A percentile compares a stretch with the other conserved stretches of the same genome.
phyloP scores from a whole-genome alignment of 1,139 yeast species.

The Chernovozyma sophiae-reginae region DNA sequence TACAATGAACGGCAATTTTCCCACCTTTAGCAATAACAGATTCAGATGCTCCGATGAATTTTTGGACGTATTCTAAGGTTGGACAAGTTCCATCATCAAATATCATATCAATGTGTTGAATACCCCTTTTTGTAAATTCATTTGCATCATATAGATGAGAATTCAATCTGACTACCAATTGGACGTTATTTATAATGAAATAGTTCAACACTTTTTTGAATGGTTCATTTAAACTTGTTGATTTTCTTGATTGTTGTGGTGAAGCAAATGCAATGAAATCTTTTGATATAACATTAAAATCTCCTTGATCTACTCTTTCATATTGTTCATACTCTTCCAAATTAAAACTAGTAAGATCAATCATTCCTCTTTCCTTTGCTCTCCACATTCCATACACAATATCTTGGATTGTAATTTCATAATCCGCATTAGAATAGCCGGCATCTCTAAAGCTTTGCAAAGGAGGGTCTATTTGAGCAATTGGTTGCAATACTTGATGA shows the following conservation, averaged over 20 bases:
- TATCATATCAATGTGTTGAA: constrained; percentile 89
- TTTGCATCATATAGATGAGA: constrained; percentile 82
- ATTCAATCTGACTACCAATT: constrained; percentile 85
- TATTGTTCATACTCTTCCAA: constrained; percentile 91
- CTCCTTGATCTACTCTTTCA: constrained; percentile 96
- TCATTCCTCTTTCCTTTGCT: constrained; percentile 89
- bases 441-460: constrained; percentile 95
- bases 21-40: constrained; percentile 81
- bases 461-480: constrained; percentile 90
- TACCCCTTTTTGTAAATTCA: constrained; percentile 79
- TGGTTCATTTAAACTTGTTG: constrained; percentile 51
- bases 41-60: constrained; percentile 93
- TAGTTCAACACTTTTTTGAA: constrained; percentile 77
- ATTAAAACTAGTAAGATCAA: constrained; percentile 84
- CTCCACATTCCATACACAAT: constrained; percentile 96
- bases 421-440: constrained; percentile 93
- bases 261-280: constrained; percentile 98
- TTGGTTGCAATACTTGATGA: constrained; percentile 92
- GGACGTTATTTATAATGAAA: constrained; percentile 69
- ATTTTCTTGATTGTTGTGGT: constrained; percentile 63
- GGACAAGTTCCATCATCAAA: constrained; percentile 99
- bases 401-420: constrained; percentile 89
- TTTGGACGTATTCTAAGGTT: constrained; percentile 84
- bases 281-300: constrained; percentile 84
- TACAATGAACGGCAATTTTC: constrained; percentile 95